Percentiles rank a stretch among this genome's conserved stretches.
Evolutionary conservation across 2,329 filamentous ascomycete species (phyloP).

Genomic region (Exophiala aquamarina): DNA sequence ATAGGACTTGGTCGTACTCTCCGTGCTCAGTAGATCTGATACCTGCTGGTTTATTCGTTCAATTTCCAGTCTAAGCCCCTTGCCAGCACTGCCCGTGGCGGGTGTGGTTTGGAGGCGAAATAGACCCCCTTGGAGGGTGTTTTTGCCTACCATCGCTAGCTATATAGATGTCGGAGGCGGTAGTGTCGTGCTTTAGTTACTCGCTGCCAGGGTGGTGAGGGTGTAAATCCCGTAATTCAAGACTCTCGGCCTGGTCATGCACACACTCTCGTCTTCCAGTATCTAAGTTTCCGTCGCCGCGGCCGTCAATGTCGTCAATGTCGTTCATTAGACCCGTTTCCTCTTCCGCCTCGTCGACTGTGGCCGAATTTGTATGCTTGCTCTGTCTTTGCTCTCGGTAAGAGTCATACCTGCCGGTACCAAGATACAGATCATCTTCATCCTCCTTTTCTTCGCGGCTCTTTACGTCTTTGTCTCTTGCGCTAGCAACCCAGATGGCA

Average conservation of each 20-base stretch:
- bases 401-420: slow-evolving; percentile 3
- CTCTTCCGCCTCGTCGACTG: slow-evolving; percentile 9
- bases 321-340: slow-evolving; percentile 16
- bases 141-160: no score
- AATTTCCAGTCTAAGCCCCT: no score
- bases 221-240: slow-evolving; percentile 4
- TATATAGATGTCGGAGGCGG: no score
- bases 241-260: slow-evolving; percentile 5
- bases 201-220: no score
- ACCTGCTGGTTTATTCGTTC: no score
- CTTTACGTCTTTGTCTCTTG: slow-evolving; percentile 39
- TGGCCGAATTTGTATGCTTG: neutral
- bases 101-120: no score
- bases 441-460: slow-evolving; percentile 17
- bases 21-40: no score
- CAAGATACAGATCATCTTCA: neutral
- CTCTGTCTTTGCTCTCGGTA: neutral
- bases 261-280: neutral
- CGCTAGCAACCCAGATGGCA: slow-evolving; percentile 64
- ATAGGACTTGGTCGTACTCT: no score
- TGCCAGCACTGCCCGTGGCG: no score
- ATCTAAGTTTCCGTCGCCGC: slow-evolving; percentile 1
- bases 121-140: no score
- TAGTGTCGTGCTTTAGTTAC: no score
- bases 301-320: slow-evolving; percentile 8